Conservation (phyloP, 331 rosid genomes). For the Quercus phellos region DNA sequence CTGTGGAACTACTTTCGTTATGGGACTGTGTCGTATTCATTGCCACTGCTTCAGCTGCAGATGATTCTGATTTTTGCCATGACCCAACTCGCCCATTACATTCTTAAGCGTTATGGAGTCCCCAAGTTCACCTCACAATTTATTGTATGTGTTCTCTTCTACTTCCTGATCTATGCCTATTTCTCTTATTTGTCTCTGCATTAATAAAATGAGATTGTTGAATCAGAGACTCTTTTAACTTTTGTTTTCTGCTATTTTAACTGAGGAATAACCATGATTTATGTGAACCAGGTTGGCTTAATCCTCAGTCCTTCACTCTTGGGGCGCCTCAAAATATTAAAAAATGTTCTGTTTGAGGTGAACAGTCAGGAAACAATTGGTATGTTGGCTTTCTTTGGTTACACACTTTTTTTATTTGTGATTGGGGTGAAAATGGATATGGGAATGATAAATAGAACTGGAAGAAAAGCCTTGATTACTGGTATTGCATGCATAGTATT, state of each 20-base stretch:
- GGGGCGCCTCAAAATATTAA: constrained; percentile 1
- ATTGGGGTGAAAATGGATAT: constrained; percentile 34
- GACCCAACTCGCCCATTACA: constrained; percentile 1
- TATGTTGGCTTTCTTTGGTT: constrained; percentile 16
- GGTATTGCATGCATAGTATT: not conserved
- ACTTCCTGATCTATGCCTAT: no score
- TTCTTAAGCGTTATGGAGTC: constrained; percentile 17
- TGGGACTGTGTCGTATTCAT: not conserved
- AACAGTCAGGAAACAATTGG: constrained; percentile 17
- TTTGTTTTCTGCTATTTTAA: not conserved
- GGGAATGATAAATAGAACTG: constrained; percentile 30
- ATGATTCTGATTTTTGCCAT: constrained; percentile 10
- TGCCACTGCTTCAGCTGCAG: constrained; percentile 32
- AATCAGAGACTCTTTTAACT: not conserved
- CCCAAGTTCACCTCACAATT: constrained; percentile 21
- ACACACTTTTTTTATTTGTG: constrained; percentile 26
- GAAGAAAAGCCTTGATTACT: constrained; percentile 23
- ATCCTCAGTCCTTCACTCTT: constrained; percentile 22
- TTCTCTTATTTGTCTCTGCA: not conserved
- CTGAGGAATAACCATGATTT: not conserved
- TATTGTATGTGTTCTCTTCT: constrained; percentile 7
- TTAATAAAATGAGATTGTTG: not conserved
- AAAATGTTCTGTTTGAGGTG: not conserved
- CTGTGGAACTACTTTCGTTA: not conserved
- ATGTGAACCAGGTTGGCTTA: constrained; percentile 13